These are phyloP conservation scores for Fraxinus sp. DNA, from an alignment of 305 asterid genomes.

Conservation along the genomic window DNA sequence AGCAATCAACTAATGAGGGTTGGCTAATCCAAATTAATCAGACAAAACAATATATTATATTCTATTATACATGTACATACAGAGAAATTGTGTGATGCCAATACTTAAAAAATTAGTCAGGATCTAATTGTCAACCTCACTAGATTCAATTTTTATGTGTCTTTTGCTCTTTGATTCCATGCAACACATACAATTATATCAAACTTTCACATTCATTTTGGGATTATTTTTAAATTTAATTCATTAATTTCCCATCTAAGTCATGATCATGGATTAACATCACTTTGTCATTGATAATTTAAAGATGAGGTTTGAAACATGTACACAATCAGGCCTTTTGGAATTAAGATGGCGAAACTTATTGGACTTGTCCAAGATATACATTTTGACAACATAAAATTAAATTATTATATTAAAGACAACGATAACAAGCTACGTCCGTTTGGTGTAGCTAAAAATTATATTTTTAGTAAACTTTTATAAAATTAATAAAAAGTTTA, in stretches of 20 bases:
- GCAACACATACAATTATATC: conserved; percentile 7
- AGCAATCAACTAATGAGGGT: conserved; percentile 28
- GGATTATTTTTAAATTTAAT: conserved; percentile 1
- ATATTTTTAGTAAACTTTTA: neutral
- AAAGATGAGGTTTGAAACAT: conserved; percentile 11
- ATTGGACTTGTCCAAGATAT: neutral
- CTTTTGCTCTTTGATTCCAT: conserved; percentile 17
- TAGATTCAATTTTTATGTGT: conserved; percentile 17
- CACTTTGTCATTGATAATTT: neutral
- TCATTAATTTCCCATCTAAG: neutral
- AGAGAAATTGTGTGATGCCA: neutral
- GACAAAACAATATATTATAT: neutral
- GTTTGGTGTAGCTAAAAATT: neutral
- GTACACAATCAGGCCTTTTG: neutral
- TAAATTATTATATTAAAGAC: neutral
- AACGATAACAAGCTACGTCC: neutral
- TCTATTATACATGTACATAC: neutral
- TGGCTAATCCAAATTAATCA: conserved; percentile 7
- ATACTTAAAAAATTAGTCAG: conserved; percentile 11
- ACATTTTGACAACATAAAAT: neutral
- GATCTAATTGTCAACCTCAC: conserved; percentile 21
- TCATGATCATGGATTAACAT: conserved; percentile 5
- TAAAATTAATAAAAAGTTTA: neutral
- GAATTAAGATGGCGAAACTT: neutral
- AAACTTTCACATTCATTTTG: conserved; percentile 28